A percentile compares a stretch with the other conserved stretches of the same genome.
Conservation (phyloP, 139 green algal genomes). For the Tetraselmis striata region DNA sequence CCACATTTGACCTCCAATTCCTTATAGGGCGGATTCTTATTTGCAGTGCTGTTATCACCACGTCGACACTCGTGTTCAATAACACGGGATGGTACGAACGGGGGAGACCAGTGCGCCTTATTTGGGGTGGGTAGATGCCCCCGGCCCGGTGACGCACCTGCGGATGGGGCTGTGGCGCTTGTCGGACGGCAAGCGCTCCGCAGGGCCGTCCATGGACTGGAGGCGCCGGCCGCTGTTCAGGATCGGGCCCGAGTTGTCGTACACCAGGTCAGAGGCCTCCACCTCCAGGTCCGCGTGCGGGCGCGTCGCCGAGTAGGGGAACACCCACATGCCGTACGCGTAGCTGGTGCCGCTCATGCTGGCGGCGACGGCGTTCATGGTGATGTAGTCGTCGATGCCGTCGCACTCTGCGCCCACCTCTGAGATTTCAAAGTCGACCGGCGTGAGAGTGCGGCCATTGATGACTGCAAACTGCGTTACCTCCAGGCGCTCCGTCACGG, state of each 20-base stretch:
- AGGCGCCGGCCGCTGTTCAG: not conserved
- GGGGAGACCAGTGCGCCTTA: too few relatives aligned
- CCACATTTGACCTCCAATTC: too few relatives aligned
- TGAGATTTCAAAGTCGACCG: constrained; percentile 7
- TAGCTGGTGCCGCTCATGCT: constrained; percentile 14
- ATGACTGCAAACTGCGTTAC: not conserved
- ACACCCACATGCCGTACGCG: constrained; percentile 7
- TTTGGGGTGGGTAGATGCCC: not conserved
- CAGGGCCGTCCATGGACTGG: not conserved
- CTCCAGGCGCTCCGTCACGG: not conserved
- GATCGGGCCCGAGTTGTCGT: not conserved
- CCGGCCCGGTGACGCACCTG: not conserved
- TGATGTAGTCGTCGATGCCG: constrained; percentile 4
- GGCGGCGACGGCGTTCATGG: not conserved
- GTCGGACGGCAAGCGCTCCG: not conserved
- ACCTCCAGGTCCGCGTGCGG: not conserved
- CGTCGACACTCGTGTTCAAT: too few relatives aligned
- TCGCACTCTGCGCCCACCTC: constrained; percentile 13
- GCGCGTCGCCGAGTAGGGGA: not conserved
- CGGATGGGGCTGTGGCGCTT: not conserved
- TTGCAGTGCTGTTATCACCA: too few relatives aligned
- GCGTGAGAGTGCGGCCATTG: not conserved
- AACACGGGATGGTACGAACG: too few relatives aligned
- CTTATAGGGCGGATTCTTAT: too few relatives aligned
- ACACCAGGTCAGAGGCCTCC: not conserved